Conservation (phyloP, 78 protist genomes). For the Mastigamoeba balamuthi region DNA sequence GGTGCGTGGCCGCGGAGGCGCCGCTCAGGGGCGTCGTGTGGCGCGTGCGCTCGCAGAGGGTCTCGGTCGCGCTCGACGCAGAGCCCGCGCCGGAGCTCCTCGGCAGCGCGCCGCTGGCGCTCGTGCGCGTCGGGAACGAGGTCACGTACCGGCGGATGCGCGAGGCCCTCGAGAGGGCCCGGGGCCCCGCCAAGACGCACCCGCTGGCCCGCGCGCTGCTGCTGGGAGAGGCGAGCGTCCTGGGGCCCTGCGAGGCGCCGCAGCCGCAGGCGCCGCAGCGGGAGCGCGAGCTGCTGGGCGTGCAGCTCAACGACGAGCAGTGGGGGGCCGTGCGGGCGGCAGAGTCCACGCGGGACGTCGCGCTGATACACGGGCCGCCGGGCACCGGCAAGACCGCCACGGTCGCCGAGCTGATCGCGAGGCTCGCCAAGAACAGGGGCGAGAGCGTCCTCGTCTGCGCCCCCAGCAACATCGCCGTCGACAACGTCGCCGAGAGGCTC, state of each 20-base stretch:
- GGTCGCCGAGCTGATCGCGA: constrained; percentile 61
- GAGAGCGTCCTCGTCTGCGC: constrained; percentile 62
- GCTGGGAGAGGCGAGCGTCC: background rate
- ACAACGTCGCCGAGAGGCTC: constrained; percentile 33
- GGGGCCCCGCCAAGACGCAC: background rate
- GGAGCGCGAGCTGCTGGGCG: background rate
- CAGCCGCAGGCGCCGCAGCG: background rate
- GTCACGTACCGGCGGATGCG: constrained; percentile 48
- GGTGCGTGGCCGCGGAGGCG: too few species aligned
- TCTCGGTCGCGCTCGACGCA: too few species aligned
- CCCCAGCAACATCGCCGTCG: constrained; percentile 73
- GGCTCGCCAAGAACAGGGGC: constrained; percentile 16
- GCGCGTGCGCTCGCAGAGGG: too few species aligned
- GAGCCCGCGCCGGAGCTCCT: too few species aligned
- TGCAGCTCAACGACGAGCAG: constrained; percentile 32
- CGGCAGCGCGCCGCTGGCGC: too few species aligned
- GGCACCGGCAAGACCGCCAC: constrained; percentile 79
- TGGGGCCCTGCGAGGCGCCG: background rate
- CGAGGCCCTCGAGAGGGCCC: constrained; percentile 17
- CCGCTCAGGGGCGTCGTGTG: too few species aligned
- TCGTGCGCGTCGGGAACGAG: constrained; percentile 24
- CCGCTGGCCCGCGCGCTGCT: background rate
- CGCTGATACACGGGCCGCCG: constrained; percentile 81
- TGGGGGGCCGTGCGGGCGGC: constrained; percentile 33
- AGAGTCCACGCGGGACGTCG: constrained; percentile 33